Conservation (phyloP, 139 green algal species). For the Volvox reticuliferus region DNA sequence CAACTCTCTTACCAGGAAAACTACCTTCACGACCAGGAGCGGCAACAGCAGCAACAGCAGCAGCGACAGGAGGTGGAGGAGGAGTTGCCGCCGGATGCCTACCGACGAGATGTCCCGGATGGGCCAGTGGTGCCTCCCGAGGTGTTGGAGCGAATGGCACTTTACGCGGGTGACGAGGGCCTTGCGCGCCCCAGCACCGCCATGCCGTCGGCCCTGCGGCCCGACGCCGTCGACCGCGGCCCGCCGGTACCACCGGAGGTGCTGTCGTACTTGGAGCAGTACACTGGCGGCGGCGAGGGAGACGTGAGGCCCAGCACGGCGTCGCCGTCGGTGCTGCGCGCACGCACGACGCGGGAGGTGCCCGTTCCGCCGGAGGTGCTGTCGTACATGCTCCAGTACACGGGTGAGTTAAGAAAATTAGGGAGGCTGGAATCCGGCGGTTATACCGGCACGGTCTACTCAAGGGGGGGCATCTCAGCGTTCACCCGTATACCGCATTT, state of each 20-base stretch:
- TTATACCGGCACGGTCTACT: too few species aligned
- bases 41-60: background rate
- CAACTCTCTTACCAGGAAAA: background rate
- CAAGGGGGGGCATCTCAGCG: too few species aligned
- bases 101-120: background rate
- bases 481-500: too few species aligned
- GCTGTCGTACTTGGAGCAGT: constrained; percentile 48
- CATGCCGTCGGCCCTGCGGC: constrained; percentile 15
- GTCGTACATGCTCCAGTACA: constrained; percentile 49
- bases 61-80: background rate
- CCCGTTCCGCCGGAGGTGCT: constrained; percentile 46
- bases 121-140: constrained; percentile 22
- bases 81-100: too few species aligned
- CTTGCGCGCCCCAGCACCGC: constrained; percentile 39
- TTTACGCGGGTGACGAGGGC: constrained; percentile 41
- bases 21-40: background rate
- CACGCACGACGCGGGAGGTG: background rate
- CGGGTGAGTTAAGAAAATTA: background rate
- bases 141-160: constrained; percentile 24
- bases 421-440: too few species aligned
- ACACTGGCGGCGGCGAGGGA: constrained; percentile 40
- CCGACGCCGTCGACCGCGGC: background rate
- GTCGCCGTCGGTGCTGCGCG: constrained; percentile 29
- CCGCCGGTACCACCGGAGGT: constrained; percentile 37
- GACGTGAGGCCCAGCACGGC: constrained; percentile 24